Percentiles rank a stretch among this genome's conserved stretches.
Conservation (phyloP, 1,284 basidiomycete genomes). For the Golubevia sp. region DNA sequence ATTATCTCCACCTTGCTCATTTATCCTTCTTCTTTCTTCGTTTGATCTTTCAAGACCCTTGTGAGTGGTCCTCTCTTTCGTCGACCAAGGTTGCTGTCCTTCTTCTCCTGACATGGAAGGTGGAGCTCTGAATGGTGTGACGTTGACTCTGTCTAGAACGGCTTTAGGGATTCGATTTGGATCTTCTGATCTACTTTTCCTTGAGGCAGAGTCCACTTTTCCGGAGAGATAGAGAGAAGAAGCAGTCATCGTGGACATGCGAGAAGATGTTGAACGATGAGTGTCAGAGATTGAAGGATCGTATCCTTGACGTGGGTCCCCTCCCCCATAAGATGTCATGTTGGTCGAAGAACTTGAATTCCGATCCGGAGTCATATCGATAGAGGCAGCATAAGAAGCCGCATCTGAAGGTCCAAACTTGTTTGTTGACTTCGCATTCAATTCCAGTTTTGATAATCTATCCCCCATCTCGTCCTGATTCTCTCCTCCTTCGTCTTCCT, state of each 20-base stretch:
- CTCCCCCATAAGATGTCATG: background rate
- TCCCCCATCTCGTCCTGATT: background rate
- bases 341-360: background rate
- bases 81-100: background rate
- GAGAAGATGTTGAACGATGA: background rate
- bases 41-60: background rate
- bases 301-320: background rate
- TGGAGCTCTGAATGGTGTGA: background rate
- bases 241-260: background rate
- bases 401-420: background rate
- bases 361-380: background rate
- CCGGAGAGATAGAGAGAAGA: background rate
- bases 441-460: background rate
- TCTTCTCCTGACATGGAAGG: background rate
- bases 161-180: background rate
- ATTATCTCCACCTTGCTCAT: background rate
- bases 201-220: background rate
- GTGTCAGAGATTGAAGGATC: background rate
- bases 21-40: background rate
- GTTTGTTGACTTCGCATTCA: background rate
- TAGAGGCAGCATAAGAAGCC: background rate
- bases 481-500: background rate
- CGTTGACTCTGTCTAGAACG: background rate
- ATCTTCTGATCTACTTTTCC: background rate
- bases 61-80: background rate